These are phyloP conservation scores for Kappamyces sp. DNA, from an alignment of 192 early-diverging fungal species.

Conservation along the genomic window DNA sequence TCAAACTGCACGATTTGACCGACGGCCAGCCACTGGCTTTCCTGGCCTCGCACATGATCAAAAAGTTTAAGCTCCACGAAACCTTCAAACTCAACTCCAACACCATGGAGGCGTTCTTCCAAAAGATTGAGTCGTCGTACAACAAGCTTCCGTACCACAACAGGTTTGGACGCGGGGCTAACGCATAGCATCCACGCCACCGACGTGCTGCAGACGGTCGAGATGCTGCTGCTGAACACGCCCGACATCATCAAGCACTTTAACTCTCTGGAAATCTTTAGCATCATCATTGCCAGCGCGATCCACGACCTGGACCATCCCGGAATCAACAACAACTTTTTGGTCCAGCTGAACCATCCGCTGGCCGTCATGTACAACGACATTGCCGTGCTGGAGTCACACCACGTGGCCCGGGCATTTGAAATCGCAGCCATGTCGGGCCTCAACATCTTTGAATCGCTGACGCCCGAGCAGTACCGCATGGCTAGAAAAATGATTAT, in stretches of 20 bases:
- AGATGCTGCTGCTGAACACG: conserved; percentile 40
- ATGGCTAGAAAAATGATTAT: conserved; percentile 47
- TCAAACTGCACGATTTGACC: conserved; percentile 40
- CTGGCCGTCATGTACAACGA: conserved; percentile 54
- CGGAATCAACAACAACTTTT: conserved; percentile 52
- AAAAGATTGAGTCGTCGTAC: conserved; percentile 41
- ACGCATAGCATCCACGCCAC: conserved; percentile 43
- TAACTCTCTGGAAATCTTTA: conserved; percentile 45
- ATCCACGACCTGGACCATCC: conserved; percentile 63
- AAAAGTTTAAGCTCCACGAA: conserved; percentile 39
- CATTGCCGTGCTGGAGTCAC: conserved; percentile 51
- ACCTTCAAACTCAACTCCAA: conserved; percentile 38
- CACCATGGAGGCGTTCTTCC: conserved; percentile 34
- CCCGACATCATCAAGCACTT: conserved; percentile 44
- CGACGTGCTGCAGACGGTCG: conserved; percentile 55
- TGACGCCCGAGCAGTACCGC: conserved; percentile 39
- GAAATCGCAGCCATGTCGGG: conserved; percentile 37
- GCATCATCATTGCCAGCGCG: conserved; percentile 40
- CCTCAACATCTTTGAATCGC: conserved; percentile 41
- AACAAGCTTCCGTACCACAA: conserved; percentile 49
- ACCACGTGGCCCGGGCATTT: conserved; percentile 50
- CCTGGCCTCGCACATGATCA: conserved; percentile 39
- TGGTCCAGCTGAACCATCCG: conserved; percentile 46
- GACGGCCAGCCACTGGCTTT: conserved; percentile 44
- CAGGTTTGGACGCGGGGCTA: conserved; percentile 8